Evolutionary conservation across 768 basidiomycete genomes (phyloP), one percentile per base, ranked within the genome.

Genomic region (Trametes villosa): DNA sequence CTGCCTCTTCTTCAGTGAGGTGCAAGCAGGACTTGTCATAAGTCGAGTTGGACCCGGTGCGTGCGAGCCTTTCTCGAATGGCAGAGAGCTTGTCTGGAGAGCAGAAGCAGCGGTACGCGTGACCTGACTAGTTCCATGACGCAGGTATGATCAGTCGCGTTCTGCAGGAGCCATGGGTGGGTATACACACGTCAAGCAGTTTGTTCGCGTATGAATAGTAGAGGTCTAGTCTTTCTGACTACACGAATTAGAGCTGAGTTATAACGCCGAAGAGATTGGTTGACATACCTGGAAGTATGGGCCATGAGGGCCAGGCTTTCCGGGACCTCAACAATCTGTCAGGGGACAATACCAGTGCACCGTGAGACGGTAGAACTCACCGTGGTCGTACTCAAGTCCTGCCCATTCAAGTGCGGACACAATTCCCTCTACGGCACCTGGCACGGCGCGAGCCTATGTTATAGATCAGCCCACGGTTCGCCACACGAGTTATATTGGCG

Each of bases 21-120:
- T 92, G 87, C 9, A 96, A 77, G 72, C 96, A 98, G 9, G 86
- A 75, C 65, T 93, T 89, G 78, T 99, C 96, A 66, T 99, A 99
- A 0, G 88, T 88, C 46, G 83, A 77, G 65, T 87, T 86, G 1
- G 88, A 87, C n/a, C 95, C 89, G 0, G 85, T 72, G 3, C 88
- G 81, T 2, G 87, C 87, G 9, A 96, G 77, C 51, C 80, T 82
- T 67, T 88, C 86, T 31, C 91, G 85, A 18, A 86, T 91, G 12
- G 79, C 78, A 0, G 83, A 71, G 4, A 98, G 80, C 46, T 84
- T 83, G 62, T 91, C 87, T 0, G 86, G 78, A 2, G 89, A 83
- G 74, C 96, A 98, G 78, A 98, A 98, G 74, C 97, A 98, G 20
- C 92, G 88, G 71, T 99, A 99, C 8, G 96, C 96, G 59, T 91